Evolutionary conservation across 805 yeast genomes (phyloP).

Genomic region (Candida coleopterorum): DNA sequence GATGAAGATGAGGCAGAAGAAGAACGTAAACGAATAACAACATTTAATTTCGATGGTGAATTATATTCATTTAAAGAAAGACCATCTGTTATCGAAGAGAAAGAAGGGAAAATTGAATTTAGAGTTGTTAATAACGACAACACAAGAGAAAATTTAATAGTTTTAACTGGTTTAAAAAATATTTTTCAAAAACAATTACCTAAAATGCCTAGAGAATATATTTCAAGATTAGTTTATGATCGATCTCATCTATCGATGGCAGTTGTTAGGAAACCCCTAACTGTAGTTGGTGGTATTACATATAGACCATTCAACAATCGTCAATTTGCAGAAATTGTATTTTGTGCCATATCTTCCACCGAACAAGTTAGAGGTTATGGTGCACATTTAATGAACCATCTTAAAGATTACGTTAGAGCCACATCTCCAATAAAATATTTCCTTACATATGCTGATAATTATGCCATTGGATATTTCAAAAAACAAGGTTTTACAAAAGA

Average conservation of each 20-base stretch:
- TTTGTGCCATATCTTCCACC: slow-evolving; percentile 95
- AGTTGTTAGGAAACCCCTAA: slow-evolving; percentile 85
- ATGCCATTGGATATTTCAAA: slow-evolving; percentile 97
- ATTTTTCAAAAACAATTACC: slow-evolving; percentile 97
- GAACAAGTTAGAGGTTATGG: slow-evolving; percentile 99
- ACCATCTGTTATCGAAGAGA: slow-evolving; percentile 91
- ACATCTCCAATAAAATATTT: slow-evolving; percentile 84
- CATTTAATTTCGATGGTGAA: slow-evolving; percentile 70
- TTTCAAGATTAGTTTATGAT: slow-evolving; percentile 90
- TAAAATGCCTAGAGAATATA: slow-evolving; percentile 97
- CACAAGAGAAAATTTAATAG: slow-evolving; percentile 79
- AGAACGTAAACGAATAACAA: slow-evolving; percentile 37
- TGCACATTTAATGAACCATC: slow-evolving; percentile 96
- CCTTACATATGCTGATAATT: slow-evolving; percentile 95
- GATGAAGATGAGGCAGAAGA: slow-evolving; percentile 42
- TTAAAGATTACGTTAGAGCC: slow-evolving; percentile 89
- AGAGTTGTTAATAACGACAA: slow-evolving; percentile 96
- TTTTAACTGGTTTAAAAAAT: slow-evolving; percentile 90
- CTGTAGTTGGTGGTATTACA: slow-evolving; percentile 97
- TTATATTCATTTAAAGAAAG: slow-evolving; percentile 82
- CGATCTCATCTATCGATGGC: slow-evolving; percentile 94
- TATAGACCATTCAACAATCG: slow-evolving; percentile 89
- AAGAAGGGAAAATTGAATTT: slow-evolving; percentile 89
- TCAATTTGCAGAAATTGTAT: slow-evolving; percentile 95
- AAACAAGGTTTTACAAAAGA: slow-evolving; percentile 98